A percentile compares a stretch with the other conserved stretches of the same genome.
phyloP scores from a whole-genome alignment of 1,284 basidiomycete genomes.

The Ceratobasidium sp. region DNA sequence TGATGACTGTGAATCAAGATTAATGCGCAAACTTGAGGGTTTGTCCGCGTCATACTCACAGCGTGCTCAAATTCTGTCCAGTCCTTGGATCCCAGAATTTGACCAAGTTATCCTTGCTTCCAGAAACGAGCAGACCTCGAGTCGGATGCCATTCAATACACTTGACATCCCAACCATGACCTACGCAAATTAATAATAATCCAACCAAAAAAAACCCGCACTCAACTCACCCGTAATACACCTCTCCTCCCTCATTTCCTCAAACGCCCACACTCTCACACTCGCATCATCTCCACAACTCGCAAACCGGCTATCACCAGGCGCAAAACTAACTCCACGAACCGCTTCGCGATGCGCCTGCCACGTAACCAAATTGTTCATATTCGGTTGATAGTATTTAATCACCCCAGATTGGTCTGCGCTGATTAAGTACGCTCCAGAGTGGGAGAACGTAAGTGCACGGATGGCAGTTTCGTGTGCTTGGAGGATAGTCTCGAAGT shows the following conservation, averaged over 20 bases:
- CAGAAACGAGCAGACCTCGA: slow-evolving; percentile 92
- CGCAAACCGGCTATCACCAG: slow-evolving; percentile 91
- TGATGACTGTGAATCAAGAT: slow-evolving; percentile 71
- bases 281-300: slow-evolving; percentile 95
- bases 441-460: slow-evolving; percentile 88
- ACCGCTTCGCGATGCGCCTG: slow-evolving; percentile 91
- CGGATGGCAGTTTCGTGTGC: slow-evolving; percentile 96
- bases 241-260: slow-evolving; percentile 88
- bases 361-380: slow-evolving; percentile 97
- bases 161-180: slow-evolving; percentile 98
- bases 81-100: slow-evolving; percentile 99
- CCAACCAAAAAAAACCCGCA: background rate
- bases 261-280: slow-evolving; percentile 95
- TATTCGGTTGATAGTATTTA: slow-evolving; percentile 98
- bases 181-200: slow-evolving; percentile 54
- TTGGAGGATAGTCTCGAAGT: slow-evolving; percentile 98
- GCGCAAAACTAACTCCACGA: slow-evolving; percentile 89
- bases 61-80: slow-evolving; percentile 84
- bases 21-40: slow-evolving; percentile 25
- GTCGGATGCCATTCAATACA: slow-evolving; percentile 99
- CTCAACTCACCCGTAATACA: slow-evolving; percentile 75
- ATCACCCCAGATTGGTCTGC: slow-evolving; percentile 94
- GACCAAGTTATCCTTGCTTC: slow-evolving; percentile 97
- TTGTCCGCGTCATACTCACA: slow-evolving; percentile 63
- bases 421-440: slow-evolving; percentile 90